Evolutionary conservation across 257 asterid genomes (phyloP).

Genomic region (Ophiorrhiza pumila): DNA sequence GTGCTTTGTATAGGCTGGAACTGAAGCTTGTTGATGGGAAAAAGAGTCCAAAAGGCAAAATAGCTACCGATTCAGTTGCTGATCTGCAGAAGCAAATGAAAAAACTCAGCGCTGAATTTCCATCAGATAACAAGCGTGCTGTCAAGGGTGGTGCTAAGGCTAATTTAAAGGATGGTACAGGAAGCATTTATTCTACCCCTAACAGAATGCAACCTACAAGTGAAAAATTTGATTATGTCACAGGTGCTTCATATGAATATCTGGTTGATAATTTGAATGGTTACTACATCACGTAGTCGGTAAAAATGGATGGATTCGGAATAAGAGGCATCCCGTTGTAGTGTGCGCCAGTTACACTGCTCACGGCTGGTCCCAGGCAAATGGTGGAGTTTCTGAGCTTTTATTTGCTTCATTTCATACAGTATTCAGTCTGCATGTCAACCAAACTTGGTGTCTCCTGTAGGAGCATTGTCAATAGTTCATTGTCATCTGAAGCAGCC

Average conservation of each 20-base stretch:
- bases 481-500: conserved; percentile 33
- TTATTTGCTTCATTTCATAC: conserved; percentile 1
- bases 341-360: conserved; percentile 27
- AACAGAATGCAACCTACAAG: conserved; percentile 18
- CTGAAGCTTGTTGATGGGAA: conserved; percentile 58
- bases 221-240: conserved; percentile 45
- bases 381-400: conserved; percentile 5
- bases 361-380: conserved; percentile 11
- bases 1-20: conserved; percentile 89
- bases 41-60: conserved; percentile 77
- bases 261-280: conserved; percentile 53
- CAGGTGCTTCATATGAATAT: conserved; percentile 43
- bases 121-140: conserved; percentile 39
- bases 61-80: conserved; percentile 61
- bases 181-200: conserved; percentile 13
- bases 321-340: conserved; percentile 27
- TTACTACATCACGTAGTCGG: conserved; percentile 38
- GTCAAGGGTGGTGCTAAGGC: conserved; percentile 31
- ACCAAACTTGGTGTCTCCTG: conserved; percentile 5
- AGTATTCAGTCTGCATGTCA: conserved; percentile 8
- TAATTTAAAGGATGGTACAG: conserved; percentile 21
- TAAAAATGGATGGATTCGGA: conserved; percentile 18
- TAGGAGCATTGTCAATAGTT: conserved; percentile 41
- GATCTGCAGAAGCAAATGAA: conserved; percentile 94
- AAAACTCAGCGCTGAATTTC: conserved; percentile 72